Percentiles rank a stretch among this genome's conserved stretches.
These are phyloP conservation scores for Hypoxylon cercidicola DNA, from an alignment of 495 filamentous ascomycete species.

Conservation along the genomic window DNA sequence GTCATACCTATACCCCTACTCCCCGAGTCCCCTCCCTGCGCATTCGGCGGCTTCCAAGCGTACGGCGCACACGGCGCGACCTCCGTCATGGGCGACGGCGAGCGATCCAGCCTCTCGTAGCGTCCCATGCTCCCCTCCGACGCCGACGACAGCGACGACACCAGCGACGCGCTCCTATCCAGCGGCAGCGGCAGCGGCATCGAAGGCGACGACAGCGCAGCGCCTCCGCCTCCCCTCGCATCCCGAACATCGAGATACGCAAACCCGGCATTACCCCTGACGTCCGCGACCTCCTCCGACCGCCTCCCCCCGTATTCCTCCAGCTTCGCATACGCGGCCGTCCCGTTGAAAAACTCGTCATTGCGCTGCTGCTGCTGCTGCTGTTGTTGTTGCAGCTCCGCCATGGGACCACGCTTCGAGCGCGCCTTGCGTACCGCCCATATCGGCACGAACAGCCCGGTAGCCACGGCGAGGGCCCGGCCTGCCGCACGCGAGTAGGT, in stretches of 20 bases:
- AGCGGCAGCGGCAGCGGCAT: constrained; percentile 1
- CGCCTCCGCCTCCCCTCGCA: too few species aligned
- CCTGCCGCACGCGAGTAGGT: constrained; percentile 12
- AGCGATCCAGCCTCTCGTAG: constrained; percentile 23
- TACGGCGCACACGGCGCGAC: constrained; percentile 6
- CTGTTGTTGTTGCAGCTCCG: too few species aligned
- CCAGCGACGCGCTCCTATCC: constrained; percentile 7
- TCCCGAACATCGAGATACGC: too few species aligned
- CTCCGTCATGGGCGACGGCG: constrained; percentile 27
- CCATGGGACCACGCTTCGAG: background rate
- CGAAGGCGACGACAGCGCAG: background rate
- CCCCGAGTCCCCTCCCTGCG: background rate
- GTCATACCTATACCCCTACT: background rate
- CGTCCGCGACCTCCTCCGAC: background rate
- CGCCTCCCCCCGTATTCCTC: background rate
- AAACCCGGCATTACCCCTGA: background rate
- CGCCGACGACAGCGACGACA: constrained; percentile 26
- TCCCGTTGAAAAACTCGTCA: background rate
- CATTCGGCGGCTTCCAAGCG: constrained; percentile 1
- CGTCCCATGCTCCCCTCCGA: constrained; percentile 12
- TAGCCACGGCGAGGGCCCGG: constrained; percentile 3
- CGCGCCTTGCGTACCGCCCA: constrained; percentile 1
- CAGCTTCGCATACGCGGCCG: constrained; percentile 9
- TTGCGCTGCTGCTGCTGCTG: background rate
- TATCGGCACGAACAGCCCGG: constrained; percentile 1